Percentiles rank a stretch among this genome's conserved stretches.
Evolutionary conservation across 257 asterid species (phyloP).

Genomic region (Galeopsis tetrahit): DNA sequence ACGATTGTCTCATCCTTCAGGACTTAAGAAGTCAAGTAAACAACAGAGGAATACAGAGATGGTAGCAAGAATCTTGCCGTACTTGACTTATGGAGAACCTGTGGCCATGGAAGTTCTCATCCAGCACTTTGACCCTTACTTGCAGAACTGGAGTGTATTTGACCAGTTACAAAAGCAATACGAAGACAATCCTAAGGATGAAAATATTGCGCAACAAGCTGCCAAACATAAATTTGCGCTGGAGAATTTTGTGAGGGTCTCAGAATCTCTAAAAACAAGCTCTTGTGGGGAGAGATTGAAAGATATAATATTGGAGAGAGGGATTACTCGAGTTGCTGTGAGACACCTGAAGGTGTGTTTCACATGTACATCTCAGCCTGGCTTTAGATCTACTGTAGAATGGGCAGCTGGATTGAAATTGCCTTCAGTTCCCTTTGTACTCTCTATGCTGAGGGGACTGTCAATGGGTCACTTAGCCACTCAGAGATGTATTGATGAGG

Average conservation of each 20-base stretch:
- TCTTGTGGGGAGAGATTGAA: slow-evolving; percentile 97
- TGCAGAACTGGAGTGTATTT: slow-evolving; percentile 82
- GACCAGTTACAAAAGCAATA: slow-evolving; percentile 72
- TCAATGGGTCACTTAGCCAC: slow-evolving; percentile 96
- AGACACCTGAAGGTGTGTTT: slow-evolving; percentile 80
- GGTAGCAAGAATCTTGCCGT: slow-evolving; percentile 98
- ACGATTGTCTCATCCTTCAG: slow-evolving; percentile 92
- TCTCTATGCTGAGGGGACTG: slow-evolving; percentile 94
- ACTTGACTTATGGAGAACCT: slow-evolving; percentile 96
- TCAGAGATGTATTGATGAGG: slow-evolving; percentile 79
- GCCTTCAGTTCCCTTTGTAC: slow-evolving; percentile 90
- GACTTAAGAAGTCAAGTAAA: slow-evolving; percentile 85
- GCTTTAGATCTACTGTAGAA: slow-evolving; percentile 71
- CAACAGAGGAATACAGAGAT: slow-evolving; percentile 98
- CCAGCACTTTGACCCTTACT: slow-evolving; percentile 93
- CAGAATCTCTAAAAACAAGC: slow-evolving; percentile 94
- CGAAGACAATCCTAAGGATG: slow-evolving; percentile 82
- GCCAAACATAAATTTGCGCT: slow-evolving; percentile 82
- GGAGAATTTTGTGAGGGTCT: slow-evolving; percentile 94
- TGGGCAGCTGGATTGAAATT: slow-evolving; percentile 78
- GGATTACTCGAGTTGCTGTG: slow-evolving; percentile 81
- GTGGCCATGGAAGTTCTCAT: slow-evolving; percentile 98
- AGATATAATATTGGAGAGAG: slow-evolving; percentile 94
- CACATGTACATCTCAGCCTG: slow-evolving; percentile 73
- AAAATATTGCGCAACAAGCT: slow-evolving; percentile 70